Evolutionary conservation across 2,329 filamentous ascomycete genomes (phyloP).

Genomic region (Trichoderma arundinaceum): DNA sequence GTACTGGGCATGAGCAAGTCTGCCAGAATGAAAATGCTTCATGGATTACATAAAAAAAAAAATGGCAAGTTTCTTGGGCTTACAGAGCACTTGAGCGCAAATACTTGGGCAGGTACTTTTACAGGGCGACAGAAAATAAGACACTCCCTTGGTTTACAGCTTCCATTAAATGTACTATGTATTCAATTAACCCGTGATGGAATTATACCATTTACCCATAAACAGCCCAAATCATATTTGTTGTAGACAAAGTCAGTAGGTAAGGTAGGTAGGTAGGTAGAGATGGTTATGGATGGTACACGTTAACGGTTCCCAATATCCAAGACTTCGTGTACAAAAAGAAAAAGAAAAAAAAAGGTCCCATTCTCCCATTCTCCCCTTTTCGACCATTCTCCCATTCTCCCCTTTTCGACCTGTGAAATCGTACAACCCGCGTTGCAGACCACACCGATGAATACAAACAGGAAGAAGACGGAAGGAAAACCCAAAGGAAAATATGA

Average conservation of each 20-base stretch:
- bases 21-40: too few species aligned
- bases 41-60: too few species aligned
- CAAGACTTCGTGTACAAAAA: conserved; percentile 19
- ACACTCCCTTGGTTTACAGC: background rate
- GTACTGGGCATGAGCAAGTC: too few species aligned
- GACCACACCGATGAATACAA: conserved; percentile 8
- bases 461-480: background rate
- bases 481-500: background rate
- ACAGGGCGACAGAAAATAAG: background rate
- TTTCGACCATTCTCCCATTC: background rate
- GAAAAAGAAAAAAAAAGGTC: background rate
- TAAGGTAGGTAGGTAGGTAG: background rate
- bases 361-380: background rate
- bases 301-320: conserved; percentile 7
- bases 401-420: background rate
- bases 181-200: conserved; percentile 4
- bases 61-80: too few species aligned
- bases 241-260: background rate
- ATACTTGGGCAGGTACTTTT: too few species aligned
- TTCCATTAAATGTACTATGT: conserved; percentile 25
- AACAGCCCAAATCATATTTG: conserved; percentile 13
- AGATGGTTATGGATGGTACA: conserved; percentile 9
- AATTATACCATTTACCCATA: conserved; percentile 15
- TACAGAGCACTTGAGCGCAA: too few species aligned
- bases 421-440: conserved; percentile 1